These are phyloP conservation scores for Rubroboletus pulcherrimus DNA, from an alignment of 768 basidiomycete genomes.

Conservation along the genomic window DNA sequence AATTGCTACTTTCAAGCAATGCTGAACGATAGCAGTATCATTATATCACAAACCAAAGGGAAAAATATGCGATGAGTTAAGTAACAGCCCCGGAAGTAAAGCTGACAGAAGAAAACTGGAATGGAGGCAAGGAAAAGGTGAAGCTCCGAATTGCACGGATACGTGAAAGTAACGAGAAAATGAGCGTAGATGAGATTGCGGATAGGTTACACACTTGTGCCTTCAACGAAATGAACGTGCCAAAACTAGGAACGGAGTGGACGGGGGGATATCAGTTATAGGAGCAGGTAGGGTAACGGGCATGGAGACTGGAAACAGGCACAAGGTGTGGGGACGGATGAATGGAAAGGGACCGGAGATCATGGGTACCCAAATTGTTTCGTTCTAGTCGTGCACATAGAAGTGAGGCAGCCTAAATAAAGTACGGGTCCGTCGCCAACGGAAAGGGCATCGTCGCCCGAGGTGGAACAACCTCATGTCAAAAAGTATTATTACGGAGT, in stretches of 20 bases:
- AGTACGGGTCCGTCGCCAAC: slow-evolving; percentile 12
- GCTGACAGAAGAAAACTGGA: slow-evolving; percentile 13
- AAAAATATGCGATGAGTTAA: slow-evolving; percentile 35
- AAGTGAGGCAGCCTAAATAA: slow-evolving; percentile 22
- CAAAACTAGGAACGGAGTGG: slow-evolving; percentile 16
- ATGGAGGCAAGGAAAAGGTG: slow-evolving; percentile 11
- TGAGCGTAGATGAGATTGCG: slow-evolving; percentile 31
- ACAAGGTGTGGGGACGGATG: slow-evolving; percentile 17
- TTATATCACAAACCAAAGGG: slow-evolving; percentile 40
- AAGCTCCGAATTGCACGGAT: slow-evolving; percentile 10
- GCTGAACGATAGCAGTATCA: slow-evolving; percentile 31
- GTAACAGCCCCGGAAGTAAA: slow-evolving; percentile 28
- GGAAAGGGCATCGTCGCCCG: slow-evolving; percentile 5
- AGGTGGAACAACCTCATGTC: slow-evolving; percentile 5
- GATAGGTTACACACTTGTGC: slow-evolving; percentile 32
- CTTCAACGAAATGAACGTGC: slow-evolving; percentile 27
- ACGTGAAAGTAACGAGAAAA: slow-evolving; percentile 25
- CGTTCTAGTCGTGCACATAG: slow-evolving; percentile 24
- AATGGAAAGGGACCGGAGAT: slow-evolving; percentile 19
- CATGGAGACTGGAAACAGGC: slow-evolving; percentile 19
- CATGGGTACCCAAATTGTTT: slow-evolving; percentile 27
- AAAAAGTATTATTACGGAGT: slow-evolving; percentile 21
- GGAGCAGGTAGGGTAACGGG: slow-evolving; percentile 28
- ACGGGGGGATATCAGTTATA: slow-evolving; percentile 30
- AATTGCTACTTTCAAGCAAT: background rate